A percentile compares a stretch with the other conserved stretches of the same genome.
Conservation (phyloP, 768 basidiomycete genomes). For the Termitomyces titanicus region DNA sequence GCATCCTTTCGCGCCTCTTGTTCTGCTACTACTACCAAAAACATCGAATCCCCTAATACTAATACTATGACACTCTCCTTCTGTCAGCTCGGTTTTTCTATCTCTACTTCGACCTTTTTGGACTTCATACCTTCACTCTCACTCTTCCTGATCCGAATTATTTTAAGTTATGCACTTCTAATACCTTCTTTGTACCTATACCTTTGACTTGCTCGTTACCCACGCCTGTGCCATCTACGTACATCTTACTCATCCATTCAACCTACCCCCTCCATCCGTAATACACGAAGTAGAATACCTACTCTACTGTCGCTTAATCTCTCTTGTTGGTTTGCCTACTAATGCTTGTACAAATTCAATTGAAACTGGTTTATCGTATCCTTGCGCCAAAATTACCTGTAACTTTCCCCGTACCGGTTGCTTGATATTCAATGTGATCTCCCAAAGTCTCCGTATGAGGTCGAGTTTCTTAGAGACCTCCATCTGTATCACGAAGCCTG, state of each 20-base stretch:
- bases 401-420: background rate
- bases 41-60: background rate
- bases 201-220: slow-evolving; percentile 2
- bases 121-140: no score
- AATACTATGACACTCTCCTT: slow-evolving; percentile 2
- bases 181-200: slow-evolving; percentile 10
- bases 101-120: slow-evolving; percentile 1
- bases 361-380: background rate
- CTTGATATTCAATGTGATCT: background rate
- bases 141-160: no score
- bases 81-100: background rate
- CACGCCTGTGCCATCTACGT: slow-evolving; percentile 8
- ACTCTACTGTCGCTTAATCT: slow-evolving; percentile 12
- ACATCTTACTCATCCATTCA: slow-evolving; percentile 8
- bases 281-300: slow-evolving; percentile 17
- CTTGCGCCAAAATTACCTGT: background rate
- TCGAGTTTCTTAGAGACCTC: background rate
- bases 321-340: background rate
- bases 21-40: slow-evolving; percentile 10
- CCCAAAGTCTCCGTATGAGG: background rate
- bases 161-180: slow-evolving; percentile 17
- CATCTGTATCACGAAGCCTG: background rate
- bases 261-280: slow-evolving; percentile 2
- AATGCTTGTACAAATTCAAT: slow-evolving; percentile 9
- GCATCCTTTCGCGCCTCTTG: background rate